Conservation (phyloP, 331 rosid genomes). For the Rhamnella rubrinervis region DNA sequence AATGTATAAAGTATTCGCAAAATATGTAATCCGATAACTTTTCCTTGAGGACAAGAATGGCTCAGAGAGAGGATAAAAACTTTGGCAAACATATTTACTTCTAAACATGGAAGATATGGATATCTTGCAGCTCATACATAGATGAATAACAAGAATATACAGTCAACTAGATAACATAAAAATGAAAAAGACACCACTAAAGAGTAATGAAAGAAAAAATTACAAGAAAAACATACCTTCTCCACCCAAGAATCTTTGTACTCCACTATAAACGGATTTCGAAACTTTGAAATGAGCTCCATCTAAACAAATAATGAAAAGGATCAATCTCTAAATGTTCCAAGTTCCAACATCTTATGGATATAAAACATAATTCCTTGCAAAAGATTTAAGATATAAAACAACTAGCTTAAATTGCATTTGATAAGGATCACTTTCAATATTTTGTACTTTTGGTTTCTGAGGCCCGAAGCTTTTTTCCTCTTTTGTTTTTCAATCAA, state of each 20-base stretch:
- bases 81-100: too few relatives aligned
- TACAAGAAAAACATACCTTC: conserved; percentile 54
- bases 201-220: neutral
- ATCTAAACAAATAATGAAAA: conserved; percentile 50
- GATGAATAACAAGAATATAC: too few relatives aligned
- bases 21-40: too few relatives aligned
- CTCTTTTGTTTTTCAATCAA: too few relatives aligned
- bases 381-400: conserved; percentile 15
- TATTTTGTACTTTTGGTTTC: neutral
- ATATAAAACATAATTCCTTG: conserved; percentile 16
- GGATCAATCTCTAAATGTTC: conserved; percentile 8
- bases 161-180: neutral
- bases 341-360: conserved; percentile 10
- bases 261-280: conserved; percentile 95
- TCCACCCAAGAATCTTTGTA: conserved; percentile 99
- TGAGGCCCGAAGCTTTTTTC: too few relatives aligned
- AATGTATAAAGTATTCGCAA: too few relatives aligned
- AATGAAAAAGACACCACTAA: neutral
- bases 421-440: neutral
- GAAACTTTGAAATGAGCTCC: conserved; percentile 87
- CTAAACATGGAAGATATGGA: too few relatives aligned
- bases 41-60: too few relatives aligned
- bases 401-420: neutral
- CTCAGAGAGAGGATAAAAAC: too few relatives aligned
- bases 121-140: too few relatives aligned